Base-by-base conservation (phyloP, 108 stramenopile genomes). In the Fistulifera pelliculosa region DNA sequence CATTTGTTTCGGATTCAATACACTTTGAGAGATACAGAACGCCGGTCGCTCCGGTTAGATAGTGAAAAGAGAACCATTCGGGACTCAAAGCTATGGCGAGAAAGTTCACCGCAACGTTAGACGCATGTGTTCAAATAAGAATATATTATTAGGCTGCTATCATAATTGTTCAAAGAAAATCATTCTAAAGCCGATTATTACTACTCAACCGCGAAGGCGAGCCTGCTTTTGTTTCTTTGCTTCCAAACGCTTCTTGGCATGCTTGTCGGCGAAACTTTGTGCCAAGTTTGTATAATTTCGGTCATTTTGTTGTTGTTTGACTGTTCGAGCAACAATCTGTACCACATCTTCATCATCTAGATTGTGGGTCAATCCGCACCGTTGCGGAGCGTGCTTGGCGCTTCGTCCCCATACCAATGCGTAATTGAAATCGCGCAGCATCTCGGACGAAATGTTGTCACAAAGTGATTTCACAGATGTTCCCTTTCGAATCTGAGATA, bases 281-380 rank as follows among this genome's bases (percentile, higher is more conserved):
- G 90, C 85, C 22, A 92, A 55, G 14, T 58, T 56, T 23, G 64
- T 64, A 56, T 99, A 97, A 45, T 75, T 77, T 62, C 95, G 95
- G 61, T 90, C 85, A 14, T 79, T 81, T 61, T 93, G 93, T 67
- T 94, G 90, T 59, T 99, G 97, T 42, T 85, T 76, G 49, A 94
- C 85, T 1, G 99, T 98, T 65, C 97, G 96, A 35, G 81, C 77
- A 21, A 98, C 94, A 58, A 99, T 81, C 69, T 99, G 99, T 3
- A 99, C 81, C 16, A 99, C 99, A 76, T 99, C 99, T 73, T 99
- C 94, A 70, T 99, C 99, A 27, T 76, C 69, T 47, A 99, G 66
- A 8, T 58, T 67, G 66, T 99, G 99, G 21, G 31, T 67, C 45
- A 98, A 62, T 27, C 99, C 99, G 68, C 95, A 95, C 25, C 95